Evolutionary conservation across 2,329 filamentous ascomycete species (phyloP), one percentile per base, ranked within the genome.

Genomic region (Ophiostoma pallidulum): DNA sequence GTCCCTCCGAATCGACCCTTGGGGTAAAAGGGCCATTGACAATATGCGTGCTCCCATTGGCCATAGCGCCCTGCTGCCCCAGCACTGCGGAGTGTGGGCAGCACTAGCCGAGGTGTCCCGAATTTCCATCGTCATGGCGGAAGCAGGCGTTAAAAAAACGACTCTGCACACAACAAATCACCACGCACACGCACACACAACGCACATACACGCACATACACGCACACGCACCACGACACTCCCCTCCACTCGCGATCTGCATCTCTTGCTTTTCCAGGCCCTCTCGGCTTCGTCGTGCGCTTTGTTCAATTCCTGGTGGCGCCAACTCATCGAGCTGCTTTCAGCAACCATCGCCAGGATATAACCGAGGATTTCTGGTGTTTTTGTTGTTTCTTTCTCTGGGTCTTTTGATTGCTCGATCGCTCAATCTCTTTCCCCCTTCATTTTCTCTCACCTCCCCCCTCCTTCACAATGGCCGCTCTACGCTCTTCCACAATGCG

Each of bases 401-500:
- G 8, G 12, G 40, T 44, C 39, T 24, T 20, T 42, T 26, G 10
- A 28, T 28, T 28, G 24, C 24, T 6, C 24, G 24, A 28, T 28
- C 36, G 13, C 36, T 39, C 19, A 8, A 26, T 26, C 18, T 24
- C 12, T n/a, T 19, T 26, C 38, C n/a, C 40, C 14, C 37, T 45
- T 8, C 28, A 16, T 26, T 42, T 41, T 14, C 18, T 8, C n/a
- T 24, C 18, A 18, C 28, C 18, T 19, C 35, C 32, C 19, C 14
- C 32, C 24, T 29, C 22, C 26, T 44, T 59, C 56, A 67, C 60
- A 62, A 80, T 80, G 77, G 73, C 77, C 60, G 69, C 76, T 71
- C 75, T 80, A 65, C 77, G 77, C 71, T 75, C 74, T 58, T 68
- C 73, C 58, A 68, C 74, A 50, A 62, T 69, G 54, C 71, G 74